These are phyloP conservation scores for Physcia stellaris DNA, from an alignment of 495 filamentous ascomycete species.

Conservation along the genomic window DNA sequence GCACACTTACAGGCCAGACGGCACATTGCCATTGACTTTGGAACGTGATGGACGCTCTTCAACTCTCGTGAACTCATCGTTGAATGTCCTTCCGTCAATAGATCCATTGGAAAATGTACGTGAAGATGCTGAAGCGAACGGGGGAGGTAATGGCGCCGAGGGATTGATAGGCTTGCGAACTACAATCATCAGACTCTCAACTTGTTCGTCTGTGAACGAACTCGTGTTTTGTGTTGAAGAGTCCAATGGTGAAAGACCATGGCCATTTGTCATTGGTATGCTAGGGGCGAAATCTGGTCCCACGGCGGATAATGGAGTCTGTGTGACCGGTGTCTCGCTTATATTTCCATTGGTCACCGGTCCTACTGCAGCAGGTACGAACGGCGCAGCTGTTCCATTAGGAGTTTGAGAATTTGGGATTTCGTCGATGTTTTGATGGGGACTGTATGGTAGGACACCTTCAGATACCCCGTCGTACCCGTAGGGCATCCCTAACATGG, in stretches of 20 bases:
- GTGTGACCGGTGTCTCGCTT: constrained; percentile 27
- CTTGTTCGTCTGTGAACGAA: constrained; percentile 40
- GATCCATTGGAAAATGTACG: constrained; percentile 40
- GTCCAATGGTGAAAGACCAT: constrained; percentile 9
- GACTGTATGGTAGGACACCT: constrained; percentile 5
- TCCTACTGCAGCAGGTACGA: constrained; percentile 9
- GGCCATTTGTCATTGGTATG: constrained; percentile 13
- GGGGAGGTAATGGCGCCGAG: constrained; percentile 11
- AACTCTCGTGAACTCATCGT: constrained; percentile 18
- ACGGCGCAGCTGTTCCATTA: neutral
- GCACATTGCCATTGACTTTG: constrained; percentile 9
- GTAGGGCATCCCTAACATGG: constrained; percentile 1
- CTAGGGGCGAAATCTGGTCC: constrained; percentile 67
- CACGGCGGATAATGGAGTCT: constrained; percentile 54
- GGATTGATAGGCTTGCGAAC: constrained; percentile 24
- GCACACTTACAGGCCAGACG: constrained; percentile 21
- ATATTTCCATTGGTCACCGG: constrained; percentile 24
- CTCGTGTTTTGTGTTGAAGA: constrained; percentile 14
- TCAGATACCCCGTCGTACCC: constrained; percentile 7
- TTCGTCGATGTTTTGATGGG: neutral
- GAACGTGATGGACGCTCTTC: constrained; percentile 17
- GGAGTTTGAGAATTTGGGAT: neutral
- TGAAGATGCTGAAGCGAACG: constrained; percentile 26
- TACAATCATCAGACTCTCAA: constrained; percentile 35
- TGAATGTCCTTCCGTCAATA: constrained; percentile 36